phyloP scores from a whole-genome alignment of 2,329 filamentous ascomycete genomes.

The Ascochyta fabae region DNA sequence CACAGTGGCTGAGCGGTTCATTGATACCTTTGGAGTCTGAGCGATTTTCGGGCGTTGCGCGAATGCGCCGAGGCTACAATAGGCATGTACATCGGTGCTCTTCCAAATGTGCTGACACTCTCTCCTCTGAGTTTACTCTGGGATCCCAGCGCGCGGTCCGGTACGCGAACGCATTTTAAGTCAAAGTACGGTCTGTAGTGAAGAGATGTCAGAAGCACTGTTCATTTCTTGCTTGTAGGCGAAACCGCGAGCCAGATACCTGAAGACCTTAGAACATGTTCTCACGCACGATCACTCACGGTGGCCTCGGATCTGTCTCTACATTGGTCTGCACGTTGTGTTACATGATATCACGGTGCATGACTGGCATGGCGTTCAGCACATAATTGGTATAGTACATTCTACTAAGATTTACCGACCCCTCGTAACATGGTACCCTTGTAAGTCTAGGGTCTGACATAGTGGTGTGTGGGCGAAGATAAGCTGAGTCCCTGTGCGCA shows the following conservation, averaged over 20 bases:
- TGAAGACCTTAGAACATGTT: not conserved
- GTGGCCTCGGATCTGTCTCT: not conserved
- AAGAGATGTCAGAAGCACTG: no score
- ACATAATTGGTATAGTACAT: not conserved
- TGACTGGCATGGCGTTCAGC: not conserved
- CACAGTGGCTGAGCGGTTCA: not conserved
- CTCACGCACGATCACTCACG: not conserved
- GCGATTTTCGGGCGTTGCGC: conserved; percentile 2
- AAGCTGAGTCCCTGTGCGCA: conserved; percentile 1
- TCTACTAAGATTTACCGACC: not conserved
- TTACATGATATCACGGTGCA: not conserved
- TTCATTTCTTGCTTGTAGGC: no score
- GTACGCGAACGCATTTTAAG: not conserved
- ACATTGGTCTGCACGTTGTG: not conserved
- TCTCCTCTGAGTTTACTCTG: not conserved
- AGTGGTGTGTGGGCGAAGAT: conserved; percentile 2
- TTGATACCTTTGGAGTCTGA: conserved; percentile 3
- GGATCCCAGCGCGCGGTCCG: no score
- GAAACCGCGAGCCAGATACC: not conserved
- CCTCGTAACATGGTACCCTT: not conserved
- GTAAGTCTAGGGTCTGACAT: not conserved
- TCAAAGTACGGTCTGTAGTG: not conserved
- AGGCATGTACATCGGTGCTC: not conserved
- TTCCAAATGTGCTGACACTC: not conserved
- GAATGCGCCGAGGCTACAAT: not conserved